phyloP scores from a whole-genome alignment of 2,329 filamentous ascomycete species.

The Chaetomium olivaceum region DNA sequence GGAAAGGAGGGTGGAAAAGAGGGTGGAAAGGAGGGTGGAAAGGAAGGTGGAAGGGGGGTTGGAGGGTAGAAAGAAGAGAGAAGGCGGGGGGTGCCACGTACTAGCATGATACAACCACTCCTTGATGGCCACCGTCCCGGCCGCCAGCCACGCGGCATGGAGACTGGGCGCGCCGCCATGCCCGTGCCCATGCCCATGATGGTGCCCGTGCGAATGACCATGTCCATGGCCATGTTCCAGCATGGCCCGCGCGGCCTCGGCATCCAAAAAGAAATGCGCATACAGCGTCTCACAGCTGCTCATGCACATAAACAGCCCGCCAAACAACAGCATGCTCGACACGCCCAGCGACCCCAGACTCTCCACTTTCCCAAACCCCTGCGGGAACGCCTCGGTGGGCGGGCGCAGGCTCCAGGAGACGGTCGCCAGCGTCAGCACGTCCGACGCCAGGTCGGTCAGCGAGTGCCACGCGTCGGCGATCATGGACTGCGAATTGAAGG shows the following conservation, averaged over 20 bases:
- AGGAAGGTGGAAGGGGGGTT: too few relatives aligned
- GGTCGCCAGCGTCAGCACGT: constrained; percentile 89
- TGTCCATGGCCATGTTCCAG: constrained; percentile 61
- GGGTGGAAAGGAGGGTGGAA: constrained; percentile 18
- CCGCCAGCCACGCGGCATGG: constrained; percentile 92
- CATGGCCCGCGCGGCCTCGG: constrained; percentile 53
- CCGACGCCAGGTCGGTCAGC: constrained; percentile 90
- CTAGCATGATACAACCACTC: constrained; percentile 97
- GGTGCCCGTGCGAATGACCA: constrained; percentile 61
- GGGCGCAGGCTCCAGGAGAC: constrained; percentile 90
- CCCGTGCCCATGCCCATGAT: constrained; percentile 65
- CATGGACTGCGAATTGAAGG: constrained; percentile 93
- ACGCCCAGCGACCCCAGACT: constrained; percentile 91
- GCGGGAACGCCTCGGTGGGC: constrained; percentile 79
- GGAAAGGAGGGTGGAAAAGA: too few relatives aligned
- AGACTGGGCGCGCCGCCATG: constrained; percentile 66
- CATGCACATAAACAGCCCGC: constrained; percentile 89
- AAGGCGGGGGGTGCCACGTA: constrained; percentile 53
- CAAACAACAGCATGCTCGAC: constrained; percentile 83
- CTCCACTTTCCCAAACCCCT: constrained; percentile 97
- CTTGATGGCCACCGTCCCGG: constrained; percentile 85
- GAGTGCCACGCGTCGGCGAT: constrained; percentile 94
- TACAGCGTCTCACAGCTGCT: constrained; percentile 71
- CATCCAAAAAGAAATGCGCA: constrained; percentile 70
- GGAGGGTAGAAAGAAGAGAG: background rate